Evolutionary conservation across 2,329 filamentous ascomycete genomes (phyloP).

Genomic region (Microsporum ferrugineum): DNA sequence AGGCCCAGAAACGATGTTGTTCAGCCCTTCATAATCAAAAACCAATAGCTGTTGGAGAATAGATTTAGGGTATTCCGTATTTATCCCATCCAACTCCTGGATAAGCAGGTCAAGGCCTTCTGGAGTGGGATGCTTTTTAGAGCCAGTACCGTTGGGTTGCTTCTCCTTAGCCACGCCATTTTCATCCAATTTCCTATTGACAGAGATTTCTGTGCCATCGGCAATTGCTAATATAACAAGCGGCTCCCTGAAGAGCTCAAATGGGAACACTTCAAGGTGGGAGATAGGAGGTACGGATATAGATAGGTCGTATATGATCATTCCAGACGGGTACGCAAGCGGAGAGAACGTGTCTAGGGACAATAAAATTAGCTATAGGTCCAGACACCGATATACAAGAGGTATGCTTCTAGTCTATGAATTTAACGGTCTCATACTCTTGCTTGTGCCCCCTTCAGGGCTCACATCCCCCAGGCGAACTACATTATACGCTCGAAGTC

Average conservation of each 20-base stretch:
- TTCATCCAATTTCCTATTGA: conserved; percentile 7
- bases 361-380: conserved; percentile 5
- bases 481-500: conserved; percentile 67
- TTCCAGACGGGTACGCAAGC: conserved; percentile 71
- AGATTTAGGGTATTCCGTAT: conserved; percentile 62
- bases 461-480: conserved; percentile 77
- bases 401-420: background rate
- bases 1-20: conserved; percentile 44
- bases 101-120: conserved; percentile 31
- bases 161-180: background rate
- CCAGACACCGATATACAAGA: conserved; percentile 11
- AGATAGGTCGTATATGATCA: conserved; percentile 77
- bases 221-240: conserved; percentile 73
- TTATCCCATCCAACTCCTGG: conserved; percentile 58
- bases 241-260: conserved; percentile 80
- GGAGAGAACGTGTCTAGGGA: conserved; percentile 81
- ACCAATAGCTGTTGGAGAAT: conserved; percentile 68
- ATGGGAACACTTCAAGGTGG: conserved; percentile 69
- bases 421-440: conserved; percentile 49
- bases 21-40: conserved; percentile 57
- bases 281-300: conserved; percentile 69
- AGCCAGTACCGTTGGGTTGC: conserved; percentile 5
- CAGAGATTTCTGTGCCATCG: conserved; percentile 59
- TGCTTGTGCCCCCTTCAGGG: conserved; percentile 70
- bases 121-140: conserved; percentile 26